Evolutionary conservation across 768 basidiomycete genomes (phyloP), one percentile per base, ranked within the genome.

Genomic region (Trametopsis cervina): DNA sequence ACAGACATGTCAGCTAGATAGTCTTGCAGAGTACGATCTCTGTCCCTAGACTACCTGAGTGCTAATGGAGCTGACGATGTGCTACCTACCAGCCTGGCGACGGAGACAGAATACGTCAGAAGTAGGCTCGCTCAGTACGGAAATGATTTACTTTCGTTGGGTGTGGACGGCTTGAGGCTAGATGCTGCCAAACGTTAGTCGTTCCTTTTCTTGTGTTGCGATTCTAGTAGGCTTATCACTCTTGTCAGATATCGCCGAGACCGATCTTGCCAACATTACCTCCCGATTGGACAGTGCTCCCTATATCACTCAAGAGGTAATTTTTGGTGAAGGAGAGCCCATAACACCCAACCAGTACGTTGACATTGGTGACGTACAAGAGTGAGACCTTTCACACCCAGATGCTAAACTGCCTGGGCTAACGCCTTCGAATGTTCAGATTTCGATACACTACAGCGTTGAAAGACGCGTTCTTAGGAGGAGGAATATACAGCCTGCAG

Each of bases 271-370:
- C 3, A 78, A 77, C 55, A 85, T 84, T 53, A 54, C 72, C 2
- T 56, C 67, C 3, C 66, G 71, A 5, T 63, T 85, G 10, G 63
- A 63, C 0, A 49, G 51, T 2, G 57, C 26, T 4, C 73, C 75
- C 0, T 85, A 84, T 55, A 74, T 85, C 36, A 80, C 81, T 0
- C 84, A 85, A 58, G 84, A 85, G 58, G 66, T 66, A 21, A 61
- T 69, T 26, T 71, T 48, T 40, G 80, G 66, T 24, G 73, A 62
- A 0, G 79, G 77, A 0, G 72, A 83, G 49, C 69, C 77, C 0
- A 60, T 72, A 12, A 72, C 74, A 39, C 82, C 83, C 0, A 70
- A 70, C 0, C 72, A 82, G 55, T 86, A 85, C 57, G 65, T 66
- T 6, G 58, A 57, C 0, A 82, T 72, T 50, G 81, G 79, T 68